phyloP scores from a whole-genome alignment of 2,329 filamentous ascomycete genomes.

The Coniochaeta sp. region DNA sequence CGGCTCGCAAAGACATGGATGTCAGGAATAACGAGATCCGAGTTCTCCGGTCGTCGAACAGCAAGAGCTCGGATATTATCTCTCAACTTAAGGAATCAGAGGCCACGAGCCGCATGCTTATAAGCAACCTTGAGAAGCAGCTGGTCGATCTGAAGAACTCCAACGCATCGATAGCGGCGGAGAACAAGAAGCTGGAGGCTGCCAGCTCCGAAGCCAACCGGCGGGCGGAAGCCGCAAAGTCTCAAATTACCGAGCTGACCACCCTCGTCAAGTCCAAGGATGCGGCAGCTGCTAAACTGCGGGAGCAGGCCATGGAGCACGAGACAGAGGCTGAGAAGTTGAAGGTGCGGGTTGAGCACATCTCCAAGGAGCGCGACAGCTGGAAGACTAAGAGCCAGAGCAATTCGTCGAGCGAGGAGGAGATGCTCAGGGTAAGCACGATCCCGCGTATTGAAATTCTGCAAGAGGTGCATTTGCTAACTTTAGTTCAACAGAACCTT shows the following conservation, averaged over 20 bases:
- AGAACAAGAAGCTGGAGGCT: constrained; percentile 70
- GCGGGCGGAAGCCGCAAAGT: constrained; percentile 63
- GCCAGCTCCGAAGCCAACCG: constrained; percentile 64
- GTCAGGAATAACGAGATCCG: constrained; percentile 74
- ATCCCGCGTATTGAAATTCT: not conserved
- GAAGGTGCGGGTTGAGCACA: constrained; percentile 68
- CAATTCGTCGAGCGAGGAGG: constrained; percentile 75
- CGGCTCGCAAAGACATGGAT: constrained; percentile 89
- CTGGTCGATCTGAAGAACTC: constrained; percentile 71
- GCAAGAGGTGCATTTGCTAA: constrained; percentile 22
- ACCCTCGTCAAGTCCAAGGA: constrained; percentile 72
- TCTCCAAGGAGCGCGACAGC: constrained; percentile 74
- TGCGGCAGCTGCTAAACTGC: constrained; percentile 40
- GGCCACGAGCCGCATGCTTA: constrained; percentile 63
- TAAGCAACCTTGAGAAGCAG: constrained; percentile 87
- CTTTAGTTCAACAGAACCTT: constrained; percentile 48
- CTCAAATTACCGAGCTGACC: constrained; percentile 71
- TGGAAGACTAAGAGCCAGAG: constrained; percentile 79
- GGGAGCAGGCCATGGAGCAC: constrained; percentile 52
- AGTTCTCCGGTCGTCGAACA: constrained; percentile 72
- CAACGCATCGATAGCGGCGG: constrained; percentile 60
- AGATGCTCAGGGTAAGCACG: constrained; percentile 75
- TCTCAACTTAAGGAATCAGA: constrained; percentile 89
- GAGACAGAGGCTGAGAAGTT: constrained; percentile 76
- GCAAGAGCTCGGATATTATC: constrained; percentile 89